Conservation (phyloP, 179 eudicot species). For the Beta macrorhiza region DNA sequence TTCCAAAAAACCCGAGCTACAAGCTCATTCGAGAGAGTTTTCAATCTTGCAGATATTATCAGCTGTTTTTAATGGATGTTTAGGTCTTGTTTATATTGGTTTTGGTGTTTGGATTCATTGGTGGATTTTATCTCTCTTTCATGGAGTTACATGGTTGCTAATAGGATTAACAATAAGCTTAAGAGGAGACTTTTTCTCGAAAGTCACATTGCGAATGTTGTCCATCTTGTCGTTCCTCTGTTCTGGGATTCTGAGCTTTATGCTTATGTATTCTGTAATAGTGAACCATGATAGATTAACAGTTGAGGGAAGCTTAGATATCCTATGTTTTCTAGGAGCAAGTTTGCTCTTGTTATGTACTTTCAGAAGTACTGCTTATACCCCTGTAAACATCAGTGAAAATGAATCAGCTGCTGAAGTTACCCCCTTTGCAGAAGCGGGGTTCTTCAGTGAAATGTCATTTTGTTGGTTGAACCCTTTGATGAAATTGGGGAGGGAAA, state of each 20-base stretch:
- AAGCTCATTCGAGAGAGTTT: no score
- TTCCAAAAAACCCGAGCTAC: no score
- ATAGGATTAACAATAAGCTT: conserved; percentile 53
- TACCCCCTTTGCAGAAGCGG: conserved; percentile 31
- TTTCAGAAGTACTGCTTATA: no score
- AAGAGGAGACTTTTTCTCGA: conserved; percentile 34
- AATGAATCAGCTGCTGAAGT: conserved; percentile 2
- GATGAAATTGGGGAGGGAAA: conserved; percentile 33
- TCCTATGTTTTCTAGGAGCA: conserved; percentile 33
- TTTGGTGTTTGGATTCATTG: conserved; percentile 29
- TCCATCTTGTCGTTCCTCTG: conserved; percentile 44
- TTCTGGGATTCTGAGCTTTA: conserved; percentile 41
- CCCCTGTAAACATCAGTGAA: no score
- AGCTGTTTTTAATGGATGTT: no score
- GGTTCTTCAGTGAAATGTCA: conserved; percentile 28
- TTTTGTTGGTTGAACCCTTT: conserved; percentile 42
- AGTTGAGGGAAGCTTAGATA: conserved; percentile 29
- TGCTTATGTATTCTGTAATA: conserved; percentile 39
- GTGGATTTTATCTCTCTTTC: conserved; percentile 47
- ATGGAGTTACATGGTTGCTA: conserved; percentile 58
- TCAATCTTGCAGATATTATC: no score
- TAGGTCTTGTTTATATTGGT: no score
- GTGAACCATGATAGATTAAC: conserved; percentile 22
- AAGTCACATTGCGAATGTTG: conserved; percentile 38
- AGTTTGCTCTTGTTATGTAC: conserved; percentile 18